Evolutionary conservation across 106 monocot genomes (phyloP).

Genomic region (Vanilla planifolia): DNA sequence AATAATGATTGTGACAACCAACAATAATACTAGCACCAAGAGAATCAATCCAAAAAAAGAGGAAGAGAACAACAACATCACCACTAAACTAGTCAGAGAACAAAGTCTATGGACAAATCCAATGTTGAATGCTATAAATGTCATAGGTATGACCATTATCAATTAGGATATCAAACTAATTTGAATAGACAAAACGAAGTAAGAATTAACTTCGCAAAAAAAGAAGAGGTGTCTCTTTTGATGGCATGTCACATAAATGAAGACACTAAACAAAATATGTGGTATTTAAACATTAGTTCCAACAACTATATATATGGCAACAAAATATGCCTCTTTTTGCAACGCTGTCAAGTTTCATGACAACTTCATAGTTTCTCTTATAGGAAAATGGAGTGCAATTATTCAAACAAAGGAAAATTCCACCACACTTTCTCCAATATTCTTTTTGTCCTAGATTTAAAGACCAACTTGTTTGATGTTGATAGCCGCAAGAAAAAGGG

Average conservation of each 20-base stretch:
- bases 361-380: not conserved
- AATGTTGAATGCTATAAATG: not conserved
- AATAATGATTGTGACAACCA: too few species aligned
- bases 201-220: slow-evolving; percentile 11
- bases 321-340: not conserved
- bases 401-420: not conserved
- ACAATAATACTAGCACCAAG: too few species aligned
- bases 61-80: too few species aligned
- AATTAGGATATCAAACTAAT: slow-evolving; percentile 12
- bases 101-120: slow-evolving; percentile 4
- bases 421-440: too few species aligned
- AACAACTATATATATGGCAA: slow-evolving; percentile 9
- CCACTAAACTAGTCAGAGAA: too few species aligned
- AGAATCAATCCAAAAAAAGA: too few species aligned
- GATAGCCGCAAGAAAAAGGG: too few species aligned
- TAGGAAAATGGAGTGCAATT: slow-evolving; percentile 1
- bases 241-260: slow-evolving; percentile 10
- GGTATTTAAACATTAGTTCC: too few species aligned
- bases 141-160: slow-evolving; percentile 1
- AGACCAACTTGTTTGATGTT: too few species aligned
- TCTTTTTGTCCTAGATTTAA: too few species aligned
- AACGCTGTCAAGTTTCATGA: slow-evolving; percentile 2
- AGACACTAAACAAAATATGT: slow-evolving; percentile 3
- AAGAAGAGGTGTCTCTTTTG: slow-evolving; percentile 19
- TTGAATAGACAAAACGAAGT: slow-evolving; percentile 8